Evolutionary conservation across 257 asterid genomes (phyloP), one percentile per base, ranked within the genome.

Genomic region (Ophiorrhiza pumila): DNA sequence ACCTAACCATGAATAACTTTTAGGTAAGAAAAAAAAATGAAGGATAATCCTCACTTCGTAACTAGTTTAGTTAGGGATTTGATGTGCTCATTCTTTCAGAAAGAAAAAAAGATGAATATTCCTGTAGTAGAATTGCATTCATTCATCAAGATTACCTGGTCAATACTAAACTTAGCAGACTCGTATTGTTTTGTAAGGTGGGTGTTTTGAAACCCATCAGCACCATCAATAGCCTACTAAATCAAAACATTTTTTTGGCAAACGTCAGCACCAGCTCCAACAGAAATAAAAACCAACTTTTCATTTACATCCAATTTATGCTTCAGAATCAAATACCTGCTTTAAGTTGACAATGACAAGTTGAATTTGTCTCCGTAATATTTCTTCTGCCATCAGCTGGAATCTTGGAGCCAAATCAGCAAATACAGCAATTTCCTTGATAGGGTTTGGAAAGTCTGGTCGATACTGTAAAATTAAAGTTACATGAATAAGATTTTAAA

Each of bases 361-460:
- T 81, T 86, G 96, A 77, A 87, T 76, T 82, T 92, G 97, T 76
- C 89, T 82, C 82, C 85, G 91, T 81, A 90, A 76, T 72, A 92
- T 91, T 80, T 92, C 88, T 80, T 90, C 96, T 18, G 96, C 97
- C 85, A 92, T 79, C 75, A 87, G 77, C 81, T 86, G 96, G 72
- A 95, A 87, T 79, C 85, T 90, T 71, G 99, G 97, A 78, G 96
- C 96, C 92, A 95, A 85, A 85, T 95, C 99, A 73, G 87, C 79
- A 83, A 95, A 95, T 37, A 90, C 96, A 31, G 90, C 90, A 76
- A 74, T 71, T 63, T 95, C 99, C 80, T 86, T 95, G 76, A 92
- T 78, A 47, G 85, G 71, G 81, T 87, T 76, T 72, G 98, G 98
- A 72, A 95, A 90, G 89, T 76, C 84, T 45, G 93, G 84, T 62